Base-by-base conservation (phyloP, 2,329 filamentous ascomycete species). In the Hymenoscyphus salicellus region DNA sequence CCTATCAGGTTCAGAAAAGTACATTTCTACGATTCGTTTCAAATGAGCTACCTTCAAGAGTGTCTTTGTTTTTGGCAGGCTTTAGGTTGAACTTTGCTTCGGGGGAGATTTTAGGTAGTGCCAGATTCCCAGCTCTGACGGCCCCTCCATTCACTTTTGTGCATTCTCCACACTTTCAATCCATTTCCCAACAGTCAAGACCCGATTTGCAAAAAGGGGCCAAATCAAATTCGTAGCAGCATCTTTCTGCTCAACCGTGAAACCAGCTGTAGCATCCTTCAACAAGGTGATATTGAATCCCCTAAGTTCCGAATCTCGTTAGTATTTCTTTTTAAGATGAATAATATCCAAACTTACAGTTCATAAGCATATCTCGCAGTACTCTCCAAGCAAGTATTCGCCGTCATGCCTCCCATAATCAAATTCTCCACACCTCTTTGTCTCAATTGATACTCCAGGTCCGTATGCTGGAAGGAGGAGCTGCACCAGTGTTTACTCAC, bases 361-460 rank as follows among this genome's bases (percentile, higher is more conserved):
- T 77, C 75, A 68, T 70, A 71, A 20, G 75, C 76, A 69, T 74
- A 73, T 63, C 76, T 66, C 14, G 75, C 74, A n/a, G 75, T 77
- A n/a, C 72, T 68, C 62, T 78, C 76, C 52, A 78, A 41, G 58
- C 76, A 77, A 5, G 73, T 73, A 61, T 77, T 78, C 7, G 74
- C 67, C 1, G 70, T 72, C 63, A 77, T 66, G 0, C 76, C 75
- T 1, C 69, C 75, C 38, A 77, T 65, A 10, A 77, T 66, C 7
- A 78, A 23, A 41, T 76, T 66, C 2, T 69, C 73, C 14, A 77
- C 73, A 23, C 75, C 74, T 23, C 73, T 66, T 63, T 77, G 75
- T 2, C 68, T 69, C 23, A 78, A 68, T 64, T 77, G 75, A 60
- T 72, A 77, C 38, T 77, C 73, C 23, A 78, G 62, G 68, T 78